Evolutionary conservation across 306 rosid species (phyloP).

Genomic region (Castanea sativa): DNA sequence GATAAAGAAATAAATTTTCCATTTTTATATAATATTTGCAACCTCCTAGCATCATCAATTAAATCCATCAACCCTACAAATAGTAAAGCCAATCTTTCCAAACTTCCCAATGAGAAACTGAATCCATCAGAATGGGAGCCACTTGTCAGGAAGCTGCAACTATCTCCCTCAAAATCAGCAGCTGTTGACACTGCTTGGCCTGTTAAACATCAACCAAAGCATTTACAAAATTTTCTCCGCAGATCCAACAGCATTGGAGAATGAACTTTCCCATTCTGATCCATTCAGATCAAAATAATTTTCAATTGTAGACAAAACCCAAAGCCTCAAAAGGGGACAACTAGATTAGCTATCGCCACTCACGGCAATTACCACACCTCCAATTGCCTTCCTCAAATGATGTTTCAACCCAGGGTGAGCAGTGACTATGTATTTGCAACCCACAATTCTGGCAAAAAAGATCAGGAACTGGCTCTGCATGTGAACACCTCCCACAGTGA

Average conservation of each 20-base stretch:
- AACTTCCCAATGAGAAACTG: constrained; percentile 12
- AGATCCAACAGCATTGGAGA: constrained; percentile 10
- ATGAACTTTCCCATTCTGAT: constrained; percentile 12
- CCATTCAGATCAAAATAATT: constrained; percentile 2
- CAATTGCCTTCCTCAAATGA: constrained; percentile 39
- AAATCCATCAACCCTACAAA: constrained; percentile 12
- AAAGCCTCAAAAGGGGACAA: not conserved
- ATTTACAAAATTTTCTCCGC: constrained; percentile 4
- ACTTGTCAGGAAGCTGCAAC: constrained; percentile 10
- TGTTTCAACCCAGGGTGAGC: constrained; percentile 67
- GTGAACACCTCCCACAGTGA: constrained; percentile 48
- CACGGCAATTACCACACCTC: constrained; percentile 79
- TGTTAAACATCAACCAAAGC: constrained; percentile 7
- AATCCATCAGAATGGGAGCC: not conserved
- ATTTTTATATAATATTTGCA: constrained; percentile 10
- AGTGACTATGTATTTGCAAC: constrained; percentile 56
- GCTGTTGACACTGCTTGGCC: constrained; percentile 10
- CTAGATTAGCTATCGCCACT: constrained; percentile 53
- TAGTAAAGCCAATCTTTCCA: constrained; percentile 17
- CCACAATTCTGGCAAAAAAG: constrained; percentile 73
- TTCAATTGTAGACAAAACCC: not conserved
- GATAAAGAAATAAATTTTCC: constrained; percentile 13
- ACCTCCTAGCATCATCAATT: constrained; percentile 14
- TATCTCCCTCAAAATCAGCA: constrained; percentile 5
- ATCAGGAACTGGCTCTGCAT: constrained; percentile 66